Evolutionary conservation across 805 yeast genomes (phyloP), one percentile per base, ranked within the genome.

Genomic region (Myxozyma monticola): DNA sequence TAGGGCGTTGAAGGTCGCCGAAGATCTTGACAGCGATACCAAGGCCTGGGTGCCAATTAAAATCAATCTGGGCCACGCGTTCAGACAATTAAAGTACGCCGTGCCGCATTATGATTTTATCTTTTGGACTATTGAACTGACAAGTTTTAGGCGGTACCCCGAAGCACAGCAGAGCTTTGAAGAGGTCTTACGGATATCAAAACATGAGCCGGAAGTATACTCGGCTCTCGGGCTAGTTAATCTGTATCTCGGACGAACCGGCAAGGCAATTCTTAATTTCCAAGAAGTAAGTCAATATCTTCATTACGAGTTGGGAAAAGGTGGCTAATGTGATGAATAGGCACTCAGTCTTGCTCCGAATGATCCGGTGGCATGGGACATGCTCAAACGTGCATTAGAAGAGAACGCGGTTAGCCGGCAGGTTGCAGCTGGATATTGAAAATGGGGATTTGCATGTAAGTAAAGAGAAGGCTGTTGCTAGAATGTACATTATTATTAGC

Each of bases 51-150:
- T 84, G 0, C 84, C 96, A 1, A 85, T 93, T 24, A 88, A 87
- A 65, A 77, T 88, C 21, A 90, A 90, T 66, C 71, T 90, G 51
- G 96, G 96, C 0, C 96, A 90, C 66, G 95, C 90, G 3, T 88
- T 85, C 65, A 72, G 96, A 54, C 74, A 85, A 46, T 66, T 81
- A 44, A 81, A 80, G 59, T 54, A 20, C 21, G 51, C 17, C 15
- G 8, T n/a, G n/a, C 17, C 10, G 5, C 20, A n/a, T 21, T 30
- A 10, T 18, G 12, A 5, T 37, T 15, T 20, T 2, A 15, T 17
- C 15, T 5, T 17, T 17, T 22, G 18, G 29, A 34, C 26, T 18
- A 31, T 38, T 43, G 30, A 24, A 26, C 20, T 5, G 14, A 3
- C 31, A 10, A 21, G 20, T 9, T 25, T 10, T 47, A 54, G 60